Percentiles rank a stretch among this genome's conserved stretches.
Conservation (phyloP, 306 rosid species). For the Sindora glabra region DNA sequence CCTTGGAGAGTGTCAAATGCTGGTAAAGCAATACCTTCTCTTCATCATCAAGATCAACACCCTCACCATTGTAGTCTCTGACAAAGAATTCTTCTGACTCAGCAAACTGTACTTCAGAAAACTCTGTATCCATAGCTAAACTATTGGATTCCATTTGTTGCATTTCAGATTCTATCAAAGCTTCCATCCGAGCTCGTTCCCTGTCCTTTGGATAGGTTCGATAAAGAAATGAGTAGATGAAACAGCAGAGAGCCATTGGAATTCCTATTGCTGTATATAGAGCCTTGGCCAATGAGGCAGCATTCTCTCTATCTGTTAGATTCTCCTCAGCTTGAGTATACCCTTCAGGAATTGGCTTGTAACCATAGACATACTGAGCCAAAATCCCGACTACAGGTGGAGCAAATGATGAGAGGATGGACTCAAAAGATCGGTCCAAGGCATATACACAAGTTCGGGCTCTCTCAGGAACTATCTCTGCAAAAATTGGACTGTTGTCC, state of each 20-base stretch:
- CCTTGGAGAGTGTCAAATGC: conserved; percentile 43
- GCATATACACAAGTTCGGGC: conserved; percentile 87
- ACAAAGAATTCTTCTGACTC: conserved; percentile 32
- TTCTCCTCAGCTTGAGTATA: conserved; percentile 43
- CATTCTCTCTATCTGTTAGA: conserved; percentile 72
- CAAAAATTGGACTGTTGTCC: conserved; percentile 81
- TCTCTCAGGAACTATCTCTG: conserved; percentile 94
- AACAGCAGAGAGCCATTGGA: conserved; percentile 78
- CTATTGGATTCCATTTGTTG: conserved; percentile 29
- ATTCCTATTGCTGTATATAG: conserved; percentile 75
- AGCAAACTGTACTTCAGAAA: conserved; percentile 7
- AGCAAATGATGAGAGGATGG: conserved; percentile 79
- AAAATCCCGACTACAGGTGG: conserved; percentile 83
- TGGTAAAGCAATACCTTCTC: conserved; percentile 47
- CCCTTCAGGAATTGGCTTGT: conserved; percentile 53
- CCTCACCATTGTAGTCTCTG: conserved; percentile 43
- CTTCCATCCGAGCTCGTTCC: conserved; percentile 65
- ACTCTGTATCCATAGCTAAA: conserved; percentile 1
- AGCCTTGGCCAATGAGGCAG: conserved; percentile 75
- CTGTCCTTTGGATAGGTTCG: conserved; percentile 79
- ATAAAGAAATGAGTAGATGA: conserved; percentile 73
- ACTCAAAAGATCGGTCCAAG: conserved; percentile 78
- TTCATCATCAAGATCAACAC: conserved; percentile 45
- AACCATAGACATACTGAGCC: conserved; percentile 82
- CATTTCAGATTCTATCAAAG: conserved; percentile 62